Evolutionary conservation across 2,329 filamentous ascomycete species (phyloP), one percentile per base, ranked within the genome.

Genomic region (Rachicladosporium sp.): DNA sequence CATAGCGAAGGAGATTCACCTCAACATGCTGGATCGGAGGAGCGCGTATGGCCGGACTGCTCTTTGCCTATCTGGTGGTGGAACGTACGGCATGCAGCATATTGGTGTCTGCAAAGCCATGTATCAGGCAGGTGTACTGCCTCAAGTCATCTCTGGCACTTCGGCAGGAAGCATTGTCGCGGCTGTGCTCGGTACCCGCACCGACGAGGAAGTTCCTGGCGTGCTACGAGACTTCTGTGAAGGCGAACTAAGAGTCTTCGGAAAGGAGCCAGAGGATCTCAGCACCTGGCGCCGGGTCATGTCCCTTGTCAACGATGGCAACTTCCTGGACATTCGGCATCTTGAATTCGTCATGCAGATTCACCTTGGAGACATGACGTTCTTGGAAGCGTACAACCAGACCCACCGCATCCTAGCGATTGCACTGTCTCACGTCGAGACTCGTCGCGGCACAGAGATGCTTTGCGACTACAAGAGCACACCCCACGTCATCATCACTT

Each of bases 401-500:
- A 94, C 88, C 0, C 76, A 86, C 21, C 76, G 87, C 43, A 88
- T 95, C 45, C 74, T 94, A 54, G 96, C 95, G 58, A 94, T 96
- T 30, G 88, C 84, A 43, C 88, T 96, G 5, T 94, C 88, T 0
- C 91, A 93, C 58, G 15, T 19, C 15, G 88, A 95, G 56, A 69
- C 93, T 10, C 89, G 88, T 0, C 71, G 84, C 30, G 40, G 38
- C 10, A 32, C 37, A 11, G 35, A 32, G 10, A 34, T 38, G 10
- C 67, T 96, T 0, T 70, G 96, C 50, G 96, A 96, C 59, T 95
- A 94, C 54, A 75, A 93, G 43, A 95, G 89, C 0, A 82, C 89
- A 0, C 88, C 89, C 0, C 91, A 95, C 55, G 88, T 96, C 38
- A 75, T 95, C 64, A 88, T 96, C 40, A 94, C 88, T 86, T 94